A percentile compares a stretch with the other conserved stretches of the same genome.
Conservation (phyloP, 495 filamentous ascomycete species). For the Astrothelium macrocarpum region DNA sequence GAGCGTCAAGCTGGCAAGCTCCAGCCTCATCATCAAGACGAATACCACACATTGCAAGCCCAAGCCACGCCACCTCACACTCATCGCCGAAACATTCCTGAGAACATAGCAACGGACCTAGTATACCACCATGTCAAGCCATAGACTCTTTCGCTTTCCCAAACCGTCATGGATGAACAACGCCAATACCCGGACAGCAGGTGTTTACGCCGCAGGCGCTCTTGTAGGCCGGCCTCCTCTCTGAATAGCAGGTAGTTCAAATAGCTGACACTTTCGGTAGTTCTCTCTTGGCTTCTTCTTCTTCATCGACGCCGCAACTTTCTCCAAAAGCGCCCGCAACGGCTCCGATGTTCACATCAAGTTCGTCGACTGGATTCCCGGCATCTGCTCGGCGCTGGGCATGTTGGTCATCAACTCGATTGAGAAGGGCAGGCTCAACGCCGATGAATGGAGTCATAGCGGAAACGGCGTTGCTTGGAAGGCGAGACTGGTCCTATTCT, state of each 20-base stretch:
- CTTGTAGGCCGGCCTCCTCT: constrained; percentile 45
- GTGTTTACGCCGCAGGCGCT: constrained; percentile 79
- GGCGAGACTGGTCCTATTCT: constrained; percentile 85
- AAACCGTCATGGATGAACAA: constrained; percentile 74
- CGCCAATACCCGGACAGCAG: constrained; percentile 66
- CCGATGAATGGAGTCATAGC: constrained; percentile 78
- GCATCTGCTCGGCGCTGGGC: constrained; percentile 84
- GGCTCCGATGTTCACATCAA: constrained; percentile 76
- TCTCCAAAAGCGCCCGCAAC: constrained; percentile 71
- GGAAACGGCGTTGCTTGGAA: constrained; percentile 91
- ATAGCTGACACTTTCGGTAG: constrained; percentile 36
- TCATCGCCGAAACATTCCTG: neutral
- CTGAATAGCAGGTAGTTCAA: neutral
- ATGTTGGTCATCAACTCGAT: constrained; percentile 99
- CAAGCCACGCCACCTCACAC: neutral
- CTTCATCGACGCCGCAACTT: constrained; percentile 84
- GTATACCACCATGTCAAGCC: constrained; percentile 22
- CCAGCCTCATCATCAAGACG: neutral
- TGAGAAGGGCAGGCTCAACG: constrained; percentile 79
- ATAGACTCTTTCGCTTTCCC: constrained; percentile 36
- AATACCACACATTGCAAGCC: neutral
- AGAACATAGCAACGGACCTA: neutral
- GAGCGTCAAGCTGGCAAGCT: neutral
- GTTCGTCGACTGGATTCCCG: constrained; percentile 97
- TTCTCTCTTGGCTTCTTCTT: constrained; percentile 97